Percentiles rank a stretch among this genome's conserved stretches.
phyloP scores from a whole-genome alignment of 1,139 yeast genomes.

The Lodderomyces oxycetoniae region DNA sequence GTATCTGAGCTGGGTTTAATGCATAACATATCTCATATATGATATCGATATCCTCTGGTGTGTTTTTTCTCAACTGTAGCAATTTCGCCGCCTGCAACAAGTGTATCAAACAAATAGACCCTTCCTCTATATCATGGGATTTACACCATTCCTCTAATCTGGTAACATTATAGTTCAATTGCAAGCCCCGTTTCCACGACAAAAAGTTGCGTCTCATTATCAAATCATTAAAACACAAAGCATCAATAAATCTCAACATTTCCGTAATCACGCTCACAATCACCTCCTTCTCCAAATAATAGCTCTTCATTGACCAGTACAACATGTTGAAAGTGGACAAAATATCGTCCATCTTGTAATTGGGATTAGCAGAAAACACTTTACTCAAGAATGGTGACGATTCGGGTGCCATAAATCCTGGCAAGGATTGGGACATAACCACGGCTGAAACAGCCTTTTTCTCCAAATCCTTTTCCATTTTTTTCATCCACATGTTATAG shows the following conservation, averaged over 20 bases:
- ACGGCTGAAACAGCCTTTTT: slow-evolving; percentile 93
- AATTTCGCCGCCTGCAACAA: slow-evolving; percentile 91
- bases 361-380: slow-evolving; percentile 64
- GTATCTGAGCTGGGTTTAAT: slow-evolving; percentile 89
- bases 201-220: slow-evolving; percentile 92
- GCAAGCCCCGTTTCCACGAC: slow-evolving; percentile 97
- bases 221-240: slow-evolving; percentile 91
- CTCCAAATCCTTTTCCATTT: slow-evolving; percentile 84
- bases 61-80: slow-evolving; percentile 84
- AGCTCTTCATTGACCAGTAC: slow-evolving; percentile 91
- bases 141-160: slow-evolving; percentile 99
- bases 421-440: slow-evolving; percentile 88
- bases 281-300: slow-evolving; percentile 80
- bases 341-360: slow-evolving; percentile 90
- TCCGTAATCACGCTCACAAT: slow-evolving; percentile 83
- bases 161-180: slow-evolving; percentile 92
- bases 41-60: slow-evolving; percentile 86
- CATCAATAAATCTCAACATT: slow-evolving; percentile 82
- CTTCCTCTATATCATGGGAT: slow-evolving; percentile 88
- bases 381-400: slow-evolving; percentile 80
- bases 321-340: slow-evolving; percentile 85
- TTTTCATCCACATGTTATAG: slow-evolving; percentile 97
- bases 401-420: slow-evolving; percentile 93
- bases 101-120: slow-evolving; percentile 82
- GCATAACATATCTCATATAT: slow-evolving; percentile 95